A percentile compares a stretch with the other conserved stretches of the same genome.
Conservation (phyloP, 495 filamentous ascomycete genomes). For the Aspergillus kassunensis region DNA sequence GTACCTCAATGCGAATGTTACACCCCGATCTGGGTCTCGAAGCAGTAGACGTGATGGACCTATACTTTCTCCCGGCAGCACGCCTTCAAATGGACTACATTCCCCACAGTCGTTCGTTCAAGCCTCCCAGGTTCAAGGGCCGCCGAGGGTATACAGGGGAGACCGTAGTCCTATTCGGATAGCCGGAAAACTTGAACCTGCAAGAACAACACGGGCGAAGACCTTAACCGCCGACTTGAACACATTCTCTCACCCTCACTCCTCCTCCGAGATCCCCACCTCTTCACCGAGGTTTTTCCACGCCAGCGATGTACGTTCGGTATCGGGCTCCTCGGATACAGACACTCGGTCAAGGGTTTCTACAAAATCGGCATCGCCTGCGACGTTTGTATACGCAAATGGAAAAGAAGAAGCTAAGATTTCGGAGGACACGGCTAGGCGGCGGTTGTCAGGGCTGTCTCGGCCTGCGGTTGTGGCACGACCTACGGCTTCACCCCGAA, state of each 20-base stretch:
- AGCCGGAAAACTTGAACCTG: constrained; percentile 28
- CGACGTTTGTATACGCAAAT: constrained; percentile 59
- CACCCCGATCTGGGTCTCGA: constrained; percentile 66
- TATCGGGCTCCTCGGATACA: constrained; percentile 22
- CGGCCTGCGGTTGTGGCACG: constrained; percentile 29
- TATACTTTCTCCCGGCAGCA: constrained; percentile 56
- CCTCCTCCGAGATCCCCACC: constrained; percentile 27
- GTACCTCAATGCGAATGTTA: constrained; percentile 63
- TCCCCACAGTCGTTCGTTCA: constrained; percentile 36
- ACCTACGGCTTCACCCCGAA: constrained; percentile 36
- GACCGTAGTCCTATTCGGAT: constrained; percentile 39
- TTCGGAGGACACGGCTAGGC: constrained; percentile 27
- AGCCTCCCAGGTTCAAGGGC: constrained; percentile 24
- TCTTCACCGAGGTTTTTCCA: constrained; percentile 68
- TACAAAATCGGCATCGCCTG: constrained; percentile 29
- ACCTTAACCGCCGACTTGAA: constrained; percentile 30
- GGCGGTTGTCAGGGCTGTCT: constrained; percentile 35
- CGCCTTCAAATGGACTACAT: constrained; percentile 34
- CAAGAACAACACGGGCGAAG: constrained; percentile 34
- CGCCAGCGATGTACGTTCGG: constrained; percentile 61
- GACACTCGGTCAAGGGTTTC: constrained; percentile 25
- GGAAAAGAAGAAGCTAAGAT: constrained; percentile 37
- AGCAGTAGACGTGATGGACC: constrained; percentile 62
- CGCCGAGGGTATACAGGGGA: constrained; percentile 26
- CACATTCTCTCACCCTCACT: constrained; percentile 28